These are phyloP conservation scores for Thielaviopsis populi DNA, from an alignment of 2,329 filamentous ascomycete genomes.

Conservation along the genomic window DNA sequence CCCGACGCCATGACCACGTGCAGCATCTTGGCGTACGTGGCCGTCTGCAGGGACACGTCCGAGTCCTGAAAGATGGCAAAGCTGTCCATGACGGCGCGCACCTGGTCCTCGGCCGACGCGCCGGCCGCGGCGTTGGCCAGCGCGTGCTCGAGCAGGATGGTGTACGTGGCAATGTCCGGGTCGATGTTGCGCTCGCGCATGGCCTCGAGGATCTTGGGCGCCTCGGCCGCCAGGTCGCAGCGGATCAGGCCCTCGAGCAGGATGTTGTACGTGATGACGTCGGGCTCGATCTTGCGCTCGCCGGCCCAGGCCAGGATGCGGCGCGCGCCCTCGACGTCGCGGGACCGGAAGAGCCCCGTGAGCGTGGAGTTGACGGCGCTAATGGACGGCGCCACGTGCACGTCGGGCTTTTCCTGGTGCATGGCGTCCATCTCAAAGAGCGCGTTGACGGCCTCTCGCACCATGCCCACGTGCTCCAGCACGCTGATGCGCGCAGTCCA, in stretches of 20 bases:
- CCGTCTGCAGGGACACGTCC: slow-evolving; percentile 43
- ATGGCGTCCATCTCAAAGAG: slow-evolving; percentile 46
- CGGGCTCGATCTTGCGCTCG: slow-evolving; percentile 38
- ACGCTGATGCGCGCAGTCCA: slow-evolving; percentile 60
- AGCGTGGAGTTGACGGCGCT: slow-evolving; percentile 56
- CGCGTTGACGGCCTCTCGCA: slow-evolving; percentile 43
- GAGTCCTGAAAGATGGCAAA: slow-evolving; percentile 42
- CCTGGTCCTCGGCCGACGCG: slow-evolving; percentile 32
- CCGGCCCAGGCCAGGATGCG: slow-evolving; percentile 45
- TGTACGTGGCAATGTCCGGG: slow-evolving; percentile 56
- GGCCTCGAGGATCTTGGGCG: slow-evolving; percentile 36
- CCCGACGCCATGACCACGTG: slow-evolving; percentile 38
- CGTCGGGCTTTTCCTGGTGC: slow-evolving; percentile 10
- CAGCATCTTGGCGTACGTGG: slow-evolving; percentile 56
- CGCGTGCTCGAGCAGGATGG: slow-evolving; percentile 51
- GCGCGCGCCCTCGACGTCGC: slow-evolving; percentile 34
- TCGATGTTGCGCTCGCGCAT: slow-evolving; percentile 43
- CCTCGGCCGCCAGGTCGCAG: slow-evolving; percentile 32
- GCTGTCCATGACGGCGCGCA: slow-evolving; percentile 35
- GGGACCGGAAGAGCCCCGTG: slow-evolving; percentile 40
- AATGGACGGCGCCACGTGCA: slow-evolving; percentile 43
- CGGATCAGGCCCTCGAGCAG: slow-evolving; percentile 48
- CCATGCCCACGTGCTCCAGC: slow-evolving; percentile 41
- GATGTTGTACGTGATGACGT: slow-evolving; percentile 51
- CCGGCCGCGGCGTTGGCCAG: slow-evolving; percentile 21